These are phyloP conservation scores for Apiotrichum mycotoxinovorans DNA, from an alignment of 1,284 basidiomycete genomes.

Conservation along the genomic window DNA sequence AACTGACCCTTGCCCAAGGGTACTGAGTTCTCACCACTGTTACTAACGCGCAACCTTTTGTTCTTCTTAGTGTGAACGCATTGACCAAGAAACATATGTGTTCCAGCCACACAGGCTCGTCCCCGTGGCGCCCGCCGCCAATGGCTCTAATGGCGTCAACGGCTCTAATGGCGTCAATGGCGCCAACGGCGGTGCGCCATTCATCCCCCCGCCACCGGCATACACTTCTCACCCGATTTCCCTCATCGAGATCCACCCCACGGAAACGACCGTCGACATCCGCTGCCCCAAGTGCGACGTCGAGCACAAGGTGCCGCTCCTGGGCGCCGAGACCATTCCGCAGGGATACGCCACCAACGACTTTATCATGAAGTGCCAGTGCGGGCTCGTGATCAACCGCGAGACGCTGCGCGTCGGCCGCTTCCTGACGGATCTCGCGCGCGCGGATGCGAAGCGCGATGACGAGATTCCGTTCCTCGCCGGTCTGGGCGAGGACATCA, in stretches of 20 bases:
- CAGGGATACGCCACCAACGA: constrained; percentile 13
- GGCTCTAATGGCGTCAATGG: not conserved
- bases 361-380: constrained; percentile 5
- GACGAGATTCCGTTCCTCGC: not conserved
- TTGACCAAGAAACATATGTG: constrained; percentile 14
- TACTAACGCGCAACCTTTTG: too few relatives aligned
- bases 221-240: constrained; percentile 2
- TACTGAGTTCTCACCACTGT: not conserved
- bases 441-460: constrained; percentile 31
- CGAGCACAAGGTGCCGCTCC: not conserved
- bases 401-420: constrained; percentile 43
- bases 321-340: constrained; percentile 6
- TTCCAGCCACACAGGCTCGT: constrained; percentile 6
- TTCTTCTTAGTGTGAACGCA: constrained; percentile 1
- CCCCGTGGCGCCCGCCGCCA: not conserved
- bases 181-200: not conserved
- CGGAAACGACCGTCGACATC: constrained; percentile 2
- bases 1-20: not conserved
- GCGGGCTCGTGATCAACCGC: constrained; percentile 14
- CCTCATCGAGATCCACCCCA: constrained; percentile 13
- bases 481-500: constrained; percentile 1
- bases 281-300: constrained; percentile 17
- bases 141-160: too few relatives aligned
- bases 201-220: constrained; percentile 1
- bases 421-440: constrained; percentile 60